A percentile compares a stretch with the other conserved stretches of the same genome.
phyloP scores from a whole-genome alignment of 73 alveolate genomes.

The Paraurostyla sp. region DNA sequence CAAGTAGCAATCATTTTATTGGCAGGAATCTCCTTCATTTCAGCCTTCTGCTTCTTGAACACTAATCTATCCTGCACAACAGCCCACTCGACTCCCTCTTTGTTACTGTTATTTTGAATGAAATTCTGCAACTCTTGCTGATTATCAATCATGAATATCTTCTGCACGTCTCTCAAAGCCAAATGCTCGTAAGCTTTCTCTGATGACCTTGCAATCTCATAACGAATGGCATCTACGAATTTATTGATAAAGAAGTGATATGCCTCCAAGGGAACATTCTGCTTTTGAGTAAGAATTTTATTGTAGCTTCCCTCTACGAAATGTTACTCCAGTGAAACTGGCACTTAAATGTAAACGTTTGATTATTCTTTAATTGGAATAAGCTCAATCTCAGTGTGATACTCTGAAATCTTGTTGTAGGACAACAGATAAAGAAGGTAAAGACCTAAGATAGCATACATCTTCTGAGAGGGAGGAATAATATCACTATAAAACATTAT shows the following conservation, averaged over 20 bases:
- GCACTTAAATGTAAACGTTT: conserved; percentile 82
- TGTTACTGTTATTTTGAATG: conserved; percentile 67
- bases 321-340: conserved; percentile 88
- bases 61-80: conserved; percentile 66
- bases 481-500: conserved; percentile 18
- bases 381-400: conserved; percentile 86
- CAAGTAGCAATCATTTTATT: conserved; percentile 54
- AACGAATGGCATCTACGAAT: conserved; percentile 91
- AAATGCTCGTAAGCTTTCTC: conserved; percentile 88
- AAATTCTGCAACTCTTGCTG: conserved; percentile 79
- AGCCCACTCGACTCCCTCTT: conserved; percentile 78
- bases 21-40: conserved; percentile 65
- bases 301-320: conserved; percentile 94
- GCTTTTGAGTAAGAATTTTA: conserved; percentile 84
- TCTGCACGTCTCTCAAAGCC: conserved; percentile 74
- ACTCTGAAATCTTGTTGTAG: conserved; percentile 83
- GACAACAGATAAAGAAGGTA: conserved; percentile 78
- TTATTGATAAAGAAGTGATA: conserved; percentile 87
- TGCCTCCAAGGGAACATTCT: conserved; percentile 81
- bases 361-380: conserved; percentile 72
- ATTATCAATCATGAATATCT: conserved; percentile 82
- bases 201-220: conserved; percentile 89
- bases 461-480: conserved; percentile 69
- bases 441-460: conserved; percentile 72
- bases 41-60: conserved; percentile 53